phyloP scores from a whole-genome alignment of 306 rosid species.

The Leucaena leucocephala region DNA sequence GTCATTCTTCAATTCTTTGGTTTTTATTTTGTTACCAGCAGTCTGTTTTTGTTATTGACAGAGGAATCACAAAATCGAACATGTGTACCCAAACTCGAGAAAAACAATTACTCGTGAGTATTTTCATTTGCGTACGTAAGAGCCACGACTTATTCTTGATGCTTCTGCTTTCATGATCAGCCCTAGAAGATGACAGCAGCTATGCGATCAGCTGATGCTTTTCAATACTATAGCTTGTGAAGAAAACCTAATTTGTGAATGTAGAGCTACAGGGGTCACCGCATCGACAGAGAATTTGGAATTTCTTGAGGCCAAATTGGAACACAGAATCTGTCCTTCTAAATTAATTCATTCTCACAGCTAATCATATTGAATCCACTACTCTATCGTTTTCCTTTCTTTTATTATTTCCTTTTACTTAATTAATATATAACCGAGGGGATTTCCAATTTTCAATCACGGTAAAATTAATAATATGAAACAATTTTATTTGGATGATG shows the following conservation, averaged over 20 bases:
- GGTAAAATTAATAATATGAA: no score
- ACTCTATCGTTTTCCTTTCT: neutral
- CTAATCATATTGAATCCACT: slow-evolving; percentile 38
- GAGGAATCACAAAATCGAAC: slow-evolving; percentile 12
- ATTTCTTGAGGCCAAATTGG: slow-evolving; percentile 60
- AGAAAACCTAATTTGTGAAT: no score
- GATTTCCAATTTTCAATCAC: no score
- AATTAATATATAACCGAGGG: no score
- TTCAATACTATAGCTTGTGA: no score
- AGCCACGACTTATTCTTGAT: slow-evolving; percentile 35
- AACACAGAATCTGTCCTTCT: slow-evolving; percentile 59
- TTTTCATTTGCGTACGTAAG: slow-evolving; percentile 3
- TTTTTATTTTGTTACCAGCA: neutral
- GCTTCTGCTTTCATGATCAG: slow-evolving; percentile 38
- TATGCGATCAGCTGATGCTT: slow-evolving; percentile 27
- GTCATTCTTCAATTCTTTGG: slow-evolving; percentile 26
- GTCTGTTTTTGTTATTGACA: neutral
- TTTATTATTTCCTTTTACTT: neutral
- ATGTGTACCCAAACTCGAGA: neutral
- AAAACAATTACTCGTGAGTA: neutral
- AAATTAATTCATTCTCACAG: slow-evolving; percentile 44
- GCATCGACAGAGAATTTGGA: slow-evolving; percentile 68
- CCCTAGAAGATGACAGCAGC: slow-evolving; percentile 50
- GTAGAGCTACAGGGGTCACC: slow-evolving; percentile 48
- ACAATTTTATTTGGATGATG: no score